Base-by-base conservation (phyloP, 352 stramenopile genomes). In the Phytophthora nicotianae region DNA sequence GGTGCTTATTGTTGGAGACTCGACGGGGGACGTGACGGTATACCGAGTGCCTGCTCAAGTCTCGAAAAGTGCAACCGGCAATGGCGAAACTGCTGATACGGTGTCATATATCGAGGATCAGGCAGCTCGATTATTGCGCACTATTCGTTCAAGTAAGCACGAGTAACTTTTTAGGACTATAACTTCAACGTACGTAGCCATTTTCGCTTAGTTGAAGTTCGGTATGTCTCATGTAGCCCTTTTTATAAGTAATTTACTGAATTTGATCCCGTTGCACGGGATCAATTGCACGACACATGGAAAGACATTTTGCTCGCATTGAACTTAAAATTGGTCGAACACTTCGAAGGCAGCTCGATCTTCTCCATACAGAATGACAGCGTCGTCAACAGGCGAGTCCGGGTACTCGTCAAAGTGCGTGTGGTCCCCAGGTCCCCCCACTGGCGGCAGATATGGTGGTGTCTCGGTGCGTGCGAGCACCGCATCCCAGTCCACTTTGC, bases 391-490 rank as follows among this genome's bases (percentile, higher is more conserved):
- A 32, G 91, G 88, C 16, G 86, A 96, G 64, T 98, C 91, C 2
- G 92, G 91, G 70, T 98, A 98, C 67, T 90, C 80, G 67, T 98
- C 93, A 70, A 98, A 98, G 84, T 98, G 93, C 68, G 88, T 85
- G 58, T 97, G 93, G 54, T 98, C 93, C 2, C 84, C 87, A 2
- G 88, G 85, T 4, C 89, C 89, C 1, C 77, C 71, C 19, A 97
- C 80, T 20, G 88, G 81, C 13, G 93, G 93, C 43, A 97, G 50
- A 54, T 97, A 97, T 51, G 88, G 89, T 50, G 91, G 73, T 23
- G 81, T 62, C 38, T 94, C 85, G 27, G 82, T 78, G 52, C 80
- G 78, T 46, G 86, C 63, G 40, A 94, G 83, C 51, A 95, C 79
- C 1, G 82, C 65, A 58, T 96, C 79, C 85, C 86, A 97, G 65